Evolutionary conservation across 768 basidiomycete genomes (phyloP), one percentile per base, ranked within the genome.

Genomic region (Hericium erinaceus): DNA sequence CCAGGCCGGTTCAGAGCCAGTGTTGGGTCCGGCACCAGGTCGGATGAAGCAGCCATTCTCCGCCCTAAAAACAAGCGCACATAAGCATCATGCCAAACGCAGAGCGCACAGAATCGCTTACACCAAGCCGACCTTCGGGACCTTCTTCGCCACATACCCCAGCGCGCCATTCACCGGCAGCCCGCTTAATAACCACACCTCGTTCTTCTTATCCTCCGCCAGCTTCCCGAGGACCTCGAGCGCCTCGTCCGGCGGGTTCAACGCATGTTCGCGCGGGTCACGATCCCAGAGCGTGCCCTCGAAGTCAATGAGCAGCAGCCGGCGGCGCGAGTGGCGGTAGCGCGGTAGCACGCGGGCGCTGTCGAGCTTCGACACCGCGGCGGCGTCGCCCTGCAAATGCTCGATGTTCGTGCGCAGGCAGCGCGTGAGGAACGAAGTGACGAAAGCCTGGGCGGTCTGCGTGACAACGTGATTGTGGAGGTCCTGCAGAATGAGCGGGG

Each of bases 11-110:
- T 66, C 65, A 33, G 33, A 33, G 33, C 33, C 33, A 41, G 64
- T 65, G 52, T 60, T 62, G 40, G 69, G 60, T 24, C 57, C 59
- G 0, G 70, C 67, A 39, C 72, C 75, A 3, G 84, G 80, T 72
- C 83, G 87, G 65, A 92, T 80, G 67, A 83, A 93, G 67, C 92
- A 93, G 1, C 92, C 92, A 59, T 94, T 92, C 74, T 94, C 92
- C 0, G 90, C 89, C 0, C 85, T 87, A 56, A 22, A 22, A 20
- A 33, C n/a, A 26, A 46, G 33, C 39, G 39, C 24, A 38, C 26
- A 22, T 28, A 38, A 60, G 58, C 49, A 62, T 10, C 28, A 9
- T 37, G 18, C 22, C 37, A 11, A n/a, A 53, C 22, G 46, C 33
- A 37, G 22, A 26, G 60, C n/a, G 58, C 52, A 52, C 13, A 56